A percentile compares a stretch with the other conserved stretches of the same genome.
These are phyloP conservation scores for Murraya paniculata DNA, from an alignment of 345 rosid species.

Conservation along the genomic window DNA sequence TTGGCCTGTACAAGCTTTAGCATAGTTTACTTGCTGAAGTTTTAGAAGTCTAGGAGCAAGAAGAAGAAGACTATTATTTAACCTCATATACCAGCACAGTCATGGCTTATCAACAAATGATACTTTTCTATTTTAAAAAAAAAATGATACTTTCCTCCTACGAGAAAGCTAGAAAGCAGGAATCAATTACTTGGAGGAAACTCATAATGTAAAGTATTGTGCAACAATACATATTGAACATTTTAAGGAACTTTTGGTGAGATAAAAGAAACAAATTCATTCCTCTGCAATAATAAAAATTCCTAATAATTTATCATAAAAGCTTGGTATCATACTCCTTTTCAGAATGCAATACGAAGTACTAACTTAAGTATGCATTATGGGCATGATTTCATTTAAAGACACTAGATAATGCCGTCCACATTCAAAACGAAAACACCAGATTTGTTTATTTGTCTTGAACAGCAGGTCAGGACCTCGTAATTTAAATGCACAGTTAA, in stretches of 20 bases:
- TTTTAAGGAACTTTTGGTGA: neutral
- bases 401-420: neutral
- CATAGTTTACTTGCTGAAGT: neutral
- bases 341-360: neutral
- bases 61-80: neutral
- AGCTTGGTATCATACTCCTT: neutral
- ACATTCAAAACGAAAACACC: neutral
- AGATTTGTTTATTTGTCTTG: neutral
- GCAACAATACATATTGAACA: neutral
- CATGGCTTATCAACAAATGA: neutral
- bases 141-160: neutral
- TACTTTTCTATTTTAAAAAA: neutral
- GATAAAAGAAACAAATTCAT: neutral
- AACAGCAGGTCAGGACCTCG: neutral
- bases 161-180: neutral
- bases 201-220: neutral
- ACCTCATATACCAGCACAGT: neutral
- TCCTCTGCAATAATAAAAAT: neutral
- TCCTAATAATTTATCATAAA: neutral
- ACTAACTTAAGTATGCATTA: neutral
- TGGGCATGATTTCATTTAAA: neutral
- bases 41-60: neutral
- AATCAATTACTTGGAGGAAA: neutral
- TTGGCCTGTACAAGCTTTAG: neutral
- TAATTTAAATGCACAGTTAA: neutral